Percentiles rank a stretch among this genome's conserved stretches.
Evolutionary conservation across 495 filamentous ascomycete species (phyloP).

Genomic region (Extremus antarcticus): DNA sequence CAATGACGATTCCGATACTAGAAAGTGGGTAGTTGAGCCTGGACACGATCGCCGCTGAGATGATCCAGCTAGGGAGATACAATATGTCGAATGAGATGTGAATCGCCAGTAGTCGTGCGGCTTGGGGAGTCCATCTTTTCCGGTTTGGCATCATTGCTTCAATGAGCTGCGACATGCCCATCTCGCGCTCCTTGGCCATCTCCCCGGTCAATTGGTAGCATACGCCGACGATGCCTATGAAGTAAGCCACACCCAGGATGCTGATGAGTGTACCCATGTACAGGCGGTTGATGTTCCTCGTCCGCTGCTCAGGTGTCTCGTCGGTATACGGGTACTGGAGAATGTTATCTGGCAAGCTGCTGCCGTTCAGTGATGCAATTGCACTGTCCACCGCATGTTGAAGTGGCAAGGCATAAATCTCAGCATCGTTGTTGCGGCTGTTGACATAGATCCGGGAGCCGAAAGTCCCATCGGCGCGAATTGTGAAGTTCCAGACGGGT

Average conservation of each 20-base stretch:
- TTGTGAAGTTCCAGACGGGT: conserved; percentile 73
- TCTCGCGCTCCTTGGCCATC: conserved; percentile 33
- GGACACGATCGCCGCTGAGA: conserved; percentile 31
- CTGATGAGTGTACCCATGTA: conserved; percentile 62
- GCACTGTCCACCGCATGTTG: conserved; percentile 65
- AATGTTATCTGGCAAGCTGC: conserved; percentile 28
- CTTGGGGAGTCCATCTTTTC: conserved; percentile 29
- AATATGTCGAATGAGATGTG: conserved; percentile 36
- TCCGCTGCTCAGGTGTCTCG: conserved; percentile 51
- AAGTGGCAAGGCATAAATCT: conserved; percentile 66
- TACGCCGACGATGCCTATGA: conserved; percentile 66
- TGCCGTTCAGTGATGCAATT: conserved; percentile 45
- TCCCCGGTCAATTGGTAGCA: conserved; percentile 48
- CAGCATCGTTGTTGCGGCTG: conserved; percentile 49
- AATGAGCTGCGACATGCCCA: conserved; percentile 32
- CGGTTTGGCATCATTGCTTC: conserved; percentile 35
- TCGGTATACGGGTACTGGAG: conserved; percentile 64
- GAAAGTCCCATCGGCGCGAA: conserved; percentile 59
- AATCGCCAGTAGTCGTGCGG: conserved; percentile 26
- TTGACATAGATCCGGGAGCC: conserved; percentile 48
- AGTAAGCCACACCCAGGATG: conserved; percentile 56
- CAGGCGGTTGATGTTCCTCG: conserved; percentile 45
- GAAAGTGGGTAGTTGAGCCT: conserved; percentile 32
- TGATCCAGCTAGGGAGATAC: conserved; percentile 37
- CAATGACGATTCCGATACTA: conserved; percentile 30